These are phyloP conservation scores for Stagonosporopsis tanaceti DNA, from an alignment of 2,329 filamentous ascomycete species.

Conservation along the genomic window DNA sequence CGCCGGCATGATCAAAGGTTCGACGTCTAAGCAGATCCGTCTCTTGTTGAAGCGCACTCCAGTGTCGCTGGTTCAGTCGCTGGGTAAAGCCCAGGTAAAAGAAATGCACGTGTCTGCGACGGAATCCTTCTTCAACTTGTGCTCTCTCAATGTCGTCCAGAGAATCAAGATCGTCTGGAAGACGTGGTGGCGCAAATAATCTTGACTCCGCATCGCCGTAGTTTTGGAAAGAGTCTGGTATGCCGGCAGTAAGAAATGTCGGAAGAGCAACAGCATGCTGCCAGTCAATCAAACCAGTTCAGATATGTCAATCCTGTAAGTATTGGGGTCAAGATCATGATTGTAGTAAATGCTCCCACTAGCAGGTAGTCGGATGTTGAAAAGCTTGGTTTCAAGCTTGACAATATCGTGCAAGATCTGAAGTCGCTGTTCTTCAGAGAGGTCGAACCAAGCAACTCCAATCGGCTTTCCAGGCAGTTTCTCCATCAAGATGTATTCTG, in stretches of 20 bases:
- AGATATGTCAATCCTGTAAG: slow-evolving; percentile 21
- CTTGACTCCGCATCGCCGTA: no score
- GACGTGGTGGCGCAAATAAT: no score
- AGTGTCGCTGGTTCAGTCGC: slow-evolving; percentile 36
- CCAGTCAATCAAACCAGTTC: not conserved
- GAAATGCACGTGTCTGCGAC: slow-evolving; percentile 42
- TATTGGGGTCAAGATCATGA: slow-evolving; percentile 2
- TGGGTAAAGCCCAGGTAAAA: slow-evolving; percentile 41
- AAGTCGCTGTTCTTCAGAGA: slow-evolving; percentile 30
- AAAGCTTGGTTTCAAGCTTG: slow-evolving; percentile 31
- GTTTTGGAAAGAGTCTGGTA: no score
- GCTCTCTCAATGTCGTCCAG: no score
- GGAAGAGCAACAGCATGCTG: no score
- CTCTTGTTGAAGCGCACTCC: slow-evolving; percentile 31
- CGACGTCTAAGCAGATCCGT: slow-evolving; percentile 30
- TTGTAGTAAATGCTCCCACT: slow-evolving; percentile 36
- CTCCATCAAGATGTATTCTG: slow-evolving; percentile 46
- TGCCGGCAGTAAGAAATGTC: no score
- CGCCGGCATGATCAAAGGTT: slow-evolving; percentile 33
- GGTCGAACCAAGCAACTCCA: slow-evolving; percentile 30
- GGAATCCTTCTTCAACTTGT: slow-evolving; percentile 31
- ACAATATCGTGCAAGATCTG: slow-evolving; percentile 30
- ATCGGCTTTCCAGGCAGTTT: slow-evolving; percentile 31
- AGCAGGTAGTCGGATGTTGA: slow-evolving; percentile 28
- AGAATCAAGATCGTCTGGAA: no score